Evolutionary conservation across 2,329 filamentous ascomycete genomes (phyloP), one percentile per base, ranked within the genome.

Genomic region (Monilinia polystroma): DNA sequence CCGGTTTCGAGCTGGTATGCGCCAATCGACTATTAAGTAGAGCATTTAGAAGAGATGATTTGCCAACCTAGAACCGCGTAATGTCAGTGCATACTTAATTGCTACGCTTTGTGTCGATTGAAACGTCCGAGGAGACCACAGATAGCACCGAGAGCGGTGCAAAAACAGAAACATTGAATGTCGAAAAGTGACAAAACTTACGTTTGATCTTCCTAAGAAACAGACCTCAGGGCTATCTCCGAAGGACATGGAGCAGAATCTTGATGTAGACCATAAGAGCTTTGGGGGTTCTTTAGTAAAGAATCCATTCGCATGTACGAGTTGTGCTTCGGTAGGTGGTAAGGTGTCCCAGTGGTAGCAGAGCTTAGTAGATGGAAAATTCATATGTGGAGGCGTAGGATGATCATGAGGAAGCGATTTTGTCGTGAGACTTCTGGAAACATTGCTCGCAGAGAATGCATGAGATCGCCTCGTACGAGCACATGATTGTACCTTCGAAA

Each of bases 121-220:
- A 16, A 51, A 26, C n/a, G n/a, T 16, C 20, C 16, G 41, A 16
- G 51, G n/a, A 4, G 23, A 23, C 8, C 29, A 51, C 32, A 32
- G 8, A 16, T n/a, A 38, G 23, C 23, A 41, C 16, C 12, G 12
- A 60, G 32, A 38, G 11, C 12, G n/a, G 32, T 26, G n/a, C 29
- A 14, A 62, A 38, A 38, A 20, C 45, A 12, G 38, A 35, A 45
- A 35, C 45, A 38, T 51, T 26, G 14, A 26, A 41, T 12, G 20
- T 38, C 32, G 3, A 38, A n/a, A 32, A 47, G 29, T 56, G 53
- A 41, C 23, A 12, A 26, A 16, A 12, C 58, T 62, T 62, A 62
- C 88, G 73, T 92, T 92, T 51, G 84, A 87, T 57, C 89, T 83
- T 23, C 89, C 89, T 4, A 91, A 80, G 73, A 92, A 90, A 52